Percentiles rank a stretch among this genome's conserved stretches.
These are phyloP conservation scores for Dacryopinax spathularia DNA, from an alignment of 768 basidiomycete genomes.

Conservation along the genomic window DNA sequence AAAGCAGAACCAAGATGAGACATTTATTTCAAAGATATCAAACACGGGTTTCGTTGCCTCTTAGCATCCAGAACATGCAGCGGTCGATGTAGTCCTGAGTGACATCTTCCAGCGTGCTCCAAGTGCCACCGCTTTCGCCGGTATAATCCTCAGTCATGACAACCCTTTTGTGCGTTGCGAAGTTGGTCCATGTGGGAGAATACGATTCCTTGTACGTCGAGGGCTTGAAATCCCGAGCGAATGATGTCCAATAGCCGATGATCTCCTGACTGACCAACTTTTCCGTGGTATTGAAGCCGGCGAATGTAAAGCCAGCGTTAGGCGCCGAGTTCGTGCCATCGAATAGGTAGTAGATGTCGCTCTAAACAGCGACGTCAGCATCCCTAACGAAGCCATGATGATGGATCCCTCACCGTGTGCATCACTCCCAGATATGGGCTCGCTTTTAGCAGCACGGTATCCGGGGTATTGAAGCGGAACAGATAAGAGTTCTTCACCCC, in stretches of 20 bases:
- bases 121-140: background rate
- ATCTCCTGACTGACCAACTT: conserved; percentile 26
- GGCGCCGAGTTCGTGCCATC: conserved; percentile 20
- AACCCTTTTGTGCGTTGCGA: background rate
- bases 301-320: background rate
- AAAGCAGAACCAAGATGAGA: no score
- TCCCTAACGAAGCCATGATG: no score
- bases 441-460: conserved; percentile 27
- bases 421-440: conserved; percentile 29
- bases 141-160: conserved; percentile 6
- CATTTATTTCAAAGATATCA: no score
- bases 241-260: conserved; percentile 35
- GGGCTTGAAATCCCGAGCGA: conserved; percentile 18
- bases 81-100: background rate
- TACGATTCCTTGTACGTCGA: conserved; percentile 11
- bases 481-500: conserved; percentile 19
- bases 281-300: conserved; percentile 24
- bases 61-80: background rate
- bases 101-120: background rate
- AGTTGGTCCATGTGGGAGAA: conserved; percentile 11
- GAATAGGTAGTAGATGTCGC: conserved; percentile 33
- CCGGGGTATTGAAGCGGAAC: conserved; percentile 32
- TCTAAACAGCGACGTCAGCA: no score
- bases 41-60: background rate
- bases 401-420: no score